Base-by-base conservation (phyloP, 2,329 filamentous ascomycete genomes). In the Verticillium klebahnii region DNA sequence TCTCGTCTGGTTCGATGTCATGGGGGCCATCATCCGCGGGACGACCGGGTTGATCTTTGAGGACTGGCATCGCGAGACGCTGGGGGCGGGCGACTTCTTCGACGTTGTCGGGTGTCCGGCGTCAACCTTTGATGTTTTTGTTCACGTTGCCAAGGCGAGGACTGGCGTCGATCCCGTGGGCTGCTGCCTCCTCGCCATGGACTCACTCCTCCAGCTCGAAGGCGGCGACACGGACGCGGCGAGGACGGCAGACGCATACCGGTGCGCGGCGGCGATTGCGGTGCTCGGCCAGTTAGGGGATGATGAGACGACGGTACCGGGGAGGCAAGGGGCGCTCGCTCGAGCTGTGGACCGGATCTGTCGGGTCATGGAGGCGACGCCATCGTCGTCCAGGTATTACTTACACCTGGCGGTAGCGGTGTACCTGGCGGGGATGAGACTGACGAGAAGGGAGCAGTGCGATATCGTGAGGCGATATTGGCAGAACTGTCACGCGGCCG, bases 1-100 rank as follows among this genome's bases (percentile, higher is more conserved):
- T 8, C 70, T 79, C 2, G 70, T 76, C 0, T 79, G 77, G 77
- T 78, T 75, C 32, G 77, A 79, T 59, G 70, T 73, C 0, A 72
- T 71, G 12, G 74, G 77, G 7, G 36, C 23, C 7, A 37, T 58
- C 12, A 58, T 58, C 56, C 34, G 5, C 64, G 71, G 7, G 63
- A 73, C 5, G 66, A 71, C 56, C 52, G 67, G 37, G 59, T 63
- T 73, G 17, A 75, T 78, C 23, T 79, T 79, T 58, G 73, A 77
- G 25, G 72, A 74, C 64, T 79, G 76, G 76, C 76, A 78, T 63
- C 75, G 74, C 7, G 67, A 71, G 11, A 69, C 71, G 2, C 58
- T 79, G 0, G 17, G 23, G 23, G 67, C 69, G 1, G 67, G 71
- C 19, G 63, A 59, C 1, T 78, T 78, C 36, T 76, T 78, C 23